phyloP scores from a whole-genome alignment of 2,329 filamentous ascomycete species.

The Cladosporium sp. region DNA sequence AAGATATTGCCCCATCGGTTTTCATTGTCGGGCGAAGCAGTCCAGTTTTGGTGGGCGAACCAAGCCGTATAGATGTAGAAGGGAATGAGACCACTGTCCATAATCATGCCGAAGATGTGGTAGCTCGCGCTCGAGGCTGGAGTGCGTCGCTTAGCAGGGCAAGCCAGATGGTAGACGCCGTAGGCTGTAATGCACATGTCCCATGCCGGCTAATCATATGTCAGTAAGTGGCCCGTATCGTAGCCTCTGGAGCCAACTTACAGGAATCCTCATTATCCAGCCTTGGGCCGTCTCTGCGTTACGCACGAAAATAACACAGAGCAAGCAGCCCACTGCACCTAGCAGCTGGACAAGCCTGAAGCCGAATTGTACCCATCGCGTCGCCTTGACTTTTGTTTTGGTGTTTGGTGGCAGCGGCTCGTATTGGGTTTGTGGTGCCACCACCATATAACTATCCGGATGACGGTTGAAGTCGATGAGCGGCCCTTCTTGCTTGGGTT shows the following conservation, averaged over 20 bases:
- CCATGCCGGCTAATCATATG: constrained; percentile 65
- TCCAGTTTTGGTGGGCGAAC: constrained; percentile 54
- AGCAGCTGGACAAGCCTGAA: constrained; percentile 68
- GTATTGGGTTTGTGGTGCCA: constrained; percentile 61
- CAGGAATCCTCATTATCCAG: constrained; percentile 34
- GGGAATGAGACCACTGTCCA: constrained; percentile 67
- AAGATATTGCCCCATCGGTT: constrained; percentile 71
- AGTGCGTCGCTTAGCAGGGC: constrained; percentile 68
- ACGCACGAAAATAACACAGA: constrained; percentile 74
- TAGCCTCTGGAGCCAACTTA: constrained; percentile 20
- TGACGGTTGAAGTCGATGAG: constrained; percentile 81
- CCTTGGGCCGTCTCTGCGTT: constrained; percentile 41
- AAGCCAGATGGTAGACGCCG: constrained; percentile 75
- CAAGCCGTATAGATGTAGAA: constrained; percentile 63
- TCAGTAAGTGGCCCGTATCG: neutral
- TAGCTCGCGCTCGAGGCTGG: constrained; percentile 84
- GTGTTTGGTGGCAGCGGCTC: constrained; percentile 68
- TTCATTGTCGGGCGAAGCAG: constrained; percentile 44
- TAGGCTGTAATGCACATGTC: constrained; percentile 72
- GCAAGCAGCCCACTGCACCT: constrained; percentile 69
- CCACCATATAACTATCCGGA: constrained; percentile 71
- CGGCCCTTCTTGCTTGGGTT: constrained; percentile 70
- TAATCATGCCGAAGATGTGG: constrained; percentile 75
- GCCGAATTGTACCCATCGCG: constrained; percentile 67
- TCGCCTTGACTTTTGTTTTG: constrained; percentile 69